Evolutionary conservation across 192 early-diverging fungal genomes (phyloP).

Genomic region (Mortierella alpina): DNA sequence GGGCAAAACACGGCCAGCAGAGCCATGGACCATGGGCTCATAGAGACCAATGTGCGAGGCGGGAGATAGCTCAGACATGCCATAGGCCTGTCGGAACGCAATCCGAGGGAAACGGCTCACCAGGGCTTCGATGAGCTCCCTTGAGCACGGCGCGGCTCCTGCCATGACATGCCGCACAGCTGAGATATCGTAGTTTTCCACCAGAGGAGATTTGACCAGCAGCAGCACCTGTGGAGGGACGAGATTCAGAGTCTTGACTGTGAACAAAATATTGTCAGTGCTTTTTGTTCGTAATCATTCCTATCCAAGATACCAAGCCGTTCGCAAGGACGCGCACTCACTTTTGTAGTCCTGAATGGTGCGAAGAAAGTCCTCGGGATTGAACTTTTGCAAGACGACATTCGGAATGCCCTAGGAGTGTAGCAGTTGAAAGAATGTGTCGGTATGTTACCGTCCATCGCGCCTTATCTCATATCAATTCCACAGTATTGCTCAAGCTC

Average conservation of each 20-base stretch:
- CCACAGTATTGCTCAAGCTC: no score
- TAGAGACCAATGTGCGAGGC: conserved; percentile 8
- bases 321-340: not conserved
- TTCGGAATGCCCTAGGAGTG: conserved; percentile 48
- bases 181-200: conserved; percentile 50
- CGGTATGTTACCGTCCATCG: not conserved
- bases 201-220: conserved; percentile 32
- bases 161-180: conserved; percentile 18
- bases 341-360: conserved; percentile 62
- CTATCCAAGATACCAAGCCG: not conserved
- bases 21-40: conserved; percentile 37
- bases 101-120: conserved; percentile 6
- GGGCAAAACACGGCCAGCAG: conserved; percentile 76
- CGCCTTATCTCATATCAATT: no score
- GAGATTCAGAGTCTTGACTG: conserved; percentile 34
- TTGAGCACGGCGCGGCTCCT: conserved; percentile 28
- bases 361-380: conserved; percentile 59
- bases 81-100: conserved; percentile 31
- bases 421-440: not conserved
- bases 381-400: conserved; percentile 71
- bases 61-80: conserved; percentile 46
- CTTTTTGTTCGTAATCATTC: no score
- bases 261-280: not conserved
- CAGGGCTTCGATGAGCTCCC: conserved; percentile 24
- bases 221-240: conserved; percentile 19